Evolutionary conservation across 768 basidiomycete species (phyloP), one percentile per base, ranked within the genome.

Genomic region (Psilocybe subaeruginosa): DNA sequence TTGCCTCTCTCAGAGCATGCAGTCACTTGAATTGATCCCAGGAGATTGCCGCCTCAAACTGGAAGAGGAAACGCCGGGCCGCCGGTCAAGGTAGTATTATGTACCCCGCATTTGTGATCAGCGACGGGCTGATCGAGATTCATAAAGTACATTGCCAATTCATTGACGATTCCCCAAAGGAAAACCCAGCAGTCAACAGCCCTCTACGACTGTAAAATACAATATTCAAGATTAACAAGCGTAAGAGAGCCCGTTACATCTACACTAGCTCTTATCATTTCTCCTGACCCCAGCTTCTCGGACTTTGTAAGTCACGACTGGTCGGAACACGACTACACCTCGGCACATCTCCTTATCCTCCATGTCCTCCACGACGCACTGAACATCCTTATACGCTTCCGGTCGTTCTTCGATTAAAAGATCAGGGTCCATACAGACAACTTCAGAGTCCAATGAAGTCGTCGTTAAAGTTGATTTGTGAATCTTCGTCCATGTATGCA

Each of bases 261-360:
- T 23, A 23, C 23, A 23, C 23, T 23, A 14, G 6, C 12, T 53
- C 58, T 57, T 35, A 6, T 35, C 33, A 63, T 54, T 65, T 62
- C 45, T 63, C 58, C 35, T 56, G 43, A 59, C 61, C 8, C 62
- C 66, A 14, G 48, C 61, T 55, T 68, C 64, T 29, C 75, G 65
- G 29, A 76, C 69, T 60, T 79, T 79, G 61, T 76, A 78, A 2
- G 73, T 78, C 3, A 78, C 77, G 17, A 76, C 65, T 3, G 77
- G 77, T 16, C 75, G 67, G 47, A 79, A 64, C 11, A 69, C 54
- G 8, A 70, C 74, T 5, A 76, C 69, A 3, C 71, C 68, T 55
- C 54, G 65, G 49, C 73, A 75, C 2, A 75, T 66, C 1, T 70
- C 70, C 43, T 60, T 58, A 35, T 35, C 33, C 33, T 70, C 68